Evolutionary conservation across 2,329 filamentous ascomycete genomes (phyloP).

Genomic region (Aspergillus sp.): DNA sequence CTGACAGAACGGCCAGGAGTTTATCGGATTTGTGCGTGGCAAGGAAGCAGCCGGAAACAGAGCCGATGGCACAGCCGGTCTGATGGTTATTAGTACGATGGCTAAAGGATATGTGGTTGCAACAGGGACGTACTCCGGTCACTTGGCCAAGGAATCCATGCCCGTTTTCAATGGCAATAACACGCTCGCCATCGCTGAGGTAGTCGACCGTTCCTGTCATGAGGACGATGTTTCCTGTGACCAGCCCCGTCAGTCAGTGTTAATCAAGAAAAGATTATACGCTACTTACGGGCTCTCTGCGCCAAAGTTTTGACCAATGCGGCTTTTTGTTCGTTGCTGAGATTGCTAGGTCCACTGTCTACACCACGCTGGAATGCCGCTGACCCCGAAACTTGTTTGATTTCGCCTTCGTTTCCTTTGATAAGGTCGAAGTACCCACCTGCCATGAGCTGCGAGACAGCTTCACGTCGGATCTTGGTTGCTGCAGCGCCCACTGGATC

Average conservation of each 20-base stretch:
- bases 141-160: conserved; percentile 49
- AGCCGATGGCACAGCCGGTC: conserved; percentile 79
- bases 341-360: conserved; percentile 58
- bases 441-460: conserved; percentile 62
- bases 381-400: conserved; percentile 61
- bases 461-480: conserved; percentile 62
- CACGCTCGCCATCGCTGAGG: conserved; percentile 63
- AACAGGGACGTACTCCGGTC: conserved; percentile 30
- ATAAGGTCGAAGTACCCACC: conserved; percentile 76
- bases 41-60: conserved; percentile 66
- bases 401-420: conserved; percentile 90
- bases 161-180: conserved; percentile 65
- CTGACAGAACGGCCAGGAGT: conserved; percentile 65
- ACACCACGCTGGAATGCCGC: conserved; percentile 66
- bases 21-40: conserved; percentile 57
- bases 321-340: conserved; percentile 49
- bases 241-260: conserved; percentile 1
- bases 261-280: not conserved
- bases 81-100: conserved; percentile 10
- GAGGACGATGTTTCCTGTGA: conserved; percentile 56
- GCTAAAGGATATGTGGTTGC: not conserved
- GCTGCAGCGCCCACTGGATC: conserved; percentile 90
- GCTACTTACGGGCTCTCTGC: conserved; percentile 46
- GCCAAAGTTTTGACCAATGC: conserved; percentile 60
- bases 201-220: conserved; percentile 76